A percentile compares a stretch with the other conserved stretches of the same genome.
phyloP scores from a whole-genome alignment of 78 protist genomes.

The Dictyostelium citrinum region DNA sequence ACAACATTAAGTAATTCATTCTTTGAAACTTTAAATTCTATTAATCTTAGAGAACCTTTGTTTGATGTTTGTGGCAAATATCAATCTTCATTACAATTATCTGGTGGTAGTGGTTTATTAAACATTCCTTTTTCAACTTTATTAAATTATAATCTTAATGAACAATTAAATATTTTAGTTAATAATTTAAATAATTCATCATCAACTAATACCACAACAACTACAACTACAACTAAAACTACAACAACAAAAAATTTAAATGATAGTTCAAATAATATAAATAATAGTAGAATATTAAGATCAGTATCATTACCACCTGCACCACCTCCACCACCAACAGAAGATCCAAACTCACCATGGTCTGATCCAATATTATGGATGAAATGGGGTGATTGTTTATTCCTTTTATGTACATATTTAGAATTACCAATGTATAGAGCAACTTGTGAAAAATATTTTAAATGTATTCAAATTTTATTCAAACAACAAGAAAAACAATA shows the following conservation, averaged over 20 bases:
- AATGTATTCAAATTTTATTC: conserved; percentile 3
- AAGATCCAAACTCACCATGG: conserved; percentile 47
- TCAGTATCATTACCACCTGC: conserved; percentile 61
- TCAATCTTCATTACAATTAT: conserved; percentile 45
- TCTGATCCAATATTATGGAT: conserved; percentile 59
- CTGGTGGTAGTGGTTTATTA: conserved; percentile 14
- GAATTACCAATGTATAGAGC: conserved; percentile 74
- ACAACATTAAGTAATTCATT: conserved; percentile 27
- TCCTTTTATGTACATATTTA: conserved; percentile 35
- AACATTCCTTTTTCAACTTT: conserved; percentile 19
- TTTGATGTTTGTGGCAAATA: conserved; percentile 66
- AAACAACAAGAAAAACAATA: background rate
- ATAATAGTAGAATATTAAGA: background rate
- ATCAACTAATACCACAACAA: background rate
- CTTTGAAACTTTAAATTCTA: conserved; percentile 7
- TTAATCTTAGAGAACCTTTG: conserved; percentile 32
- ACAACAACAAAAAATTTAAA: background rate
- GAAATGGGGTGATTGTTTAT: conserved; percentile 73
- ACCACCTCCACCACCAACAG: conserved; percentile 44
- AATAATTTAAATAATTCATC: background rate
- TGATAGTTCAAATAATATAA: background rate
- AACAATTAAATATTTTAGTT: background rate
- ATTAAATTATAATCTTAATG: conserved; percentile 13
- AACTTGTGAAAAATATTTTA: conserved; percentile 63
- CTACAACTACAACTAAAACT: background rate